A percentile compares a stretch with the other conserved stretches of the same genome.
phyloP scores from a whole-genome alignment of 176 grass and related monocot genomes.

The Carex pumila region DNA sequence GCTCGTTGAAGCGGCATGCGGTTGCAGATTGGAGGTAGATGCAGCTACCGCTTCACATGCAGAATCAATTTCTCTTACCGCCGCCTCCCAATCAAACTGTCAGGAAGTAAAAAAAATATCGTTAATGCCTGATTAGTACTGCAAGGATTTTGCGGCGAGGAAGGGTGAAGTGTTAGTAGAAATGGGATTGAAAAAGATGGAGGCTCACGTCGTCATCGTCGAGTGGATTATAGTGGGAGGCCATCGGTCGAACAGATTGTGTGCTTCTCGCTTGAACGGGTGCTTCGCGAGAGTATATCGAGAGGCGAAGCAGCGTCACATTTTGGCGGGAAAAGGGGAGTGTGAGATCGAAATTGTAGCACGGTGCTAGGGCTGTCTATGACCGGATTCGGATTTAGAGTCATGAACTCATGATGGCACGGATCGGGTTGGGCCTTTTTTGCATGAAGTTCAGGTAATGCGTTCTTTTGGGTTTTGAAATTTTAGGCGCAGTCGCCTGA shows the following conservation, averaged over 20 bases:
- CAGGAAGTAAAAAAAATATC: not conserved
- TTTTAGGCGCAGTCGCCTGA: no score
- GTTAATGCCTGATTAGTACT: slow-evolving; percentile 36
- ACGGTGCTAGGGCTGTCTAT: not conserved
- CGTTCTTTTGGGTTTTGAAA: no score
- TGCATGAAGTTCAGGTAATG: no score
- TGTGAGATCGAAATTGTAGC: not conserved
- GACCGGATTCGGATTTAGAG: not conserved
- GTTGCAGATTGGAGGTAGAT: slow-evolving; percentile 10
- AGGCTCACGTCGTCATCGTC: slow-evolving; percentile 62
- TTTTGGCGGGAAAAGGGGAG: slow-evolving; percentile 34
- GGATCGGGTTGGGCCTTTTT: no score
- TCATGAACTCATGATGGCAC: no score
- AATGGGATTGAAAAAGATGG: not conserved
- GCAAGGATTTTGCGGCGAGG: not conserved
- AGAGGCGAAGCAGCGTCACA: not conserved
- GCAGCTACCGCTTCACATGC: slow-evolving; percentile 31
- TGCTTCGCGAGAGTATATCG: slow-evolving; percentile 1
- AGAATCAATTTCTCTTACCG: slow-evolving; percentile 49
- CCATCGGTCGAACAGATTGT: slow-evolving; percentile 10
- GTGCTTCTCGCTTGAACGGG: slow-evolving; percentile 12
- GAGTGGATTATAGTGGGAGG: not conserved
- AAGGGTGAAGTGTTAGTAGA: not conserved
- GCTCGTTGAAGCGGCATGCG: not conserved
- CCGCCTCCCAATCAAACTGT: slow-evolving; percentile 83